Base-by-base conservation (phyloP, 2,329 filamentous ascomycete species). In the Pyrenophora graminea region DNA sequence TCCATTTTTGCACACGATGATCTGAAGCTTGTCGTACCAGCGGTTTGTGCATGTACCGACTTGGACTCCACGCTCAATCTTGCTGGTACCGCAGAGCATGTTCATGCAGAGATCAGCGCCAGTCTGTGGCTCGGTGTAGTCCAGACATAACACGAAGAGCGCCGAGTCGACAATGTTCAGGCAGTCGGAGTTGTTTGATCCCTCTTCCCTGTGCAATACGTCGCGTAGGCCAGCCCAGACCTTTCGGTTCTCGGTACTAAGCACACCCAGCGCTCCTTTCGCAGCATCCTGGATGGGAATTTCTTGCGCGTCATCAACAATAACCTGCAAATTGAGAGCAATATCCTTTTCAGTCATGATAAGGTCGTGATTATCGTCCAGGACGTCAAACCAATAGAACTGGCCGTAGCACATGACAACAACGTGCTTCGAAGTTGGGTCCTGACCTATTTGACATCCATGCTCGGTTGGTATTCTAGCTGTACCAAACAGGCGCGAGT, bases 21-120 rank as follows among this genome's bases (percentile, higher is more conserved):
- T 97, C 71, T 99, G 94, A 40, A 99, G 81, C 78, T 99, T 99
- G 77, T 99, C 94, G 69, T 99, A 99, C 94, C 94, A 99, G 55
- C 94, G 83, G 74, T 99, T 99, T 12, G 93, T 97, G 76, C 94
- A 99, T 2, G 94, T 97, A 25, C 94, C 94, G 38, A 97, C 91
- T 75, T 99, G 94, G 2, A 99, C 90, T 4, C 94, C 94, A 69
- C 88, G 89, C 66, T 96, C 89, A 10, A 97, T 87, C 67, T 94
- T 87, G 63, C 88, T 96, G 0, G 91, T 96, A 38, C 94, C 94
- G 67, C 94, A 97, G 10, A 99, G 88, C 93, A 99, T 97, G 73
- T 97, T 99, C 70, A 91, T 91, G 73, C 92, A 97, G n/a, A 97
- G 83, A 27, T 91, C 89, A 0, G 91, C 87, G 1, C 87, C 88